A percentile compares a stretch with the other conserved stretches of the same genome.
Conservation (phyloP, 2,329 filamentous ascomycete species). For the Fusarium keratoplasticum region DNA sequence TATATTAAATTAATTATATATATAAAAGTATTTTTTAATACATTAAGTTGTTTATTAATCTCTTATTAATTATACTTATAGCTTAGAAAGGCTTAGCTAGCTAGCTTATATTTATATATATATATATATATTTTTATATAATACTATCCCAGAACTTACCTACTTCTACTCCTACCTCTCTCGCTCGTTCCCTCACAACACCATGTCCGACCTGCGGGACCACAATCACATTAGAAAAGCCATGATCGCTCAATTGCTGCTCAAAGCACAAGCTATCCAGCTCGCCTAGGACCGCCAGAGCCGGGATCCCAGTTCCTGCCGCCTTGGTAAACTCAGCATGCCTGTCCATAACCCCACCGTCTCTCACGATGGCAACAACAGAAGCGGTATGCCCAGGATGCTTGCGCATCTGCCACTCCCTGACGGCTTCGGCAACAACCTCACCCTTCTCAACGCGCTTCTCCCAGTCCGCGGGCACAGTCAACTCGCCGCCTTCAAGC, state of each 20-base stretch:
- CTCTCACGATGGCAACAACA: constrained; percentile 59
- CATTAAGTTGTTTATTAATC: too few species aligned
- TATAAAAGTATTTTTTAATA: too few species aligned
- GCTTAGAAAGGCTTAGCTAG: too few species aligned
- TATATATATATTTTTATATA: background rate
- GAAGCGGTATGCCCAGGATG: constrained; percentile 59
- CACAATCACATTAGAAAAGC: constrained; percentile 38
- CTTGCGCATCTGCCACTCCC: constrained; percentile 59
- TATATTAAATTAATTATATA: too few species aligned
- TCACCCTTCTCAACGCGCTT: constrained; percentile 54
- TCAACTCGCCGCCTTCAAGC: constrained; percentile 57
- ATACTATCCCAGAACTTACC: constrained; percentile 16
- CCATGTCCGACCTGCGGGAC: constrained; percentile 37
- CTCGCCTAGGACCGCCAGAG: constrained; percentile 40
- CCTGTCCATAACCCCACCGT: constrained; percentile 56
- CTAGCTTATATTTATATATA: background rate
- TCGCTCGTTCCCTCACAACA: constrained; percentile 40
- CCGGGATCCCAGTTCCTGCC: constrained; percentile 11
- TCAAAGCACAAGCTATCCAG: constrained; percentile 36
- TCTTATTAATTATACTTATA: too few species aligned
- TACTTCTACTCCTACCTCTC: constrained; percentile 32
- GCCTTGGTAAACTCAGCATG: constrained; percentile 39
- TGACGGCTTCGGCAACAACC: constrained; percentile 59
- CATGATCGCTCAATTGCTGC: constrained; percentile 20
- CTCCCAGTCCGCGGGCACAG: constrained; percentile 58